Evolutionary conservation across 2,329 filamentous ascomycete genomes (phyloP).

Genomic region (Beauveria brongniartii): DNA sequence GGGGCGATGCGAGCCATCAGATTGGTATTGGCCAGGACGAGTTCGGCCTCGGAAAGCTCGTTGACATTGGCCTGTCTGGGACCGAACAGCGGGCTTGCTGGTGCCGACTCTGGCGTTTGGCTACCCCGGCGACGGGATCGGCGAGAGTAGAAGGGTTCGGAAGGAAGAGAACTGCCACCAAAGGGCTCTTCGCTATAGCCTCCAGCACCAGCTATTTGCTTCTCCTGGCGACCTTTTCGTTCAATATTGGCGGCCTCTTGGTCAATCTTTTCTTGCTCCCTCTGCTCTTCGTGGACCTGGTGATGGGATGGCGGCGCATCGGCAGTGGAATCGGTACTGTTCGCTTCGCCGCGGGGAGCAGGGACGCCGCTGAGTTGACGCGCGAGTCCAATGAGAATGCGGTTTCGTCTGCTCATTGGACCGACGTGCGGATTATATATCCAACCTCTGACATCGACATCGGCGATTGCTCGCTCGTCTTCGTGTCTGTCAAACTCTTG

Average conservation of each 20-base stretch:
- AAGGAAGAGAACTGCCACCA: conserved; percentile 30
- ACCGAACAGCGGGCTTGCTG: conserved; percentile 35
- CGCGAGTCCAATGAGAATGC: conserved; percentile 78
- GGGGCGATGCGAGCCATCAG: conserved; percentile 81
- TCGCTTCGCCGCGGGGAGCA: conserved; percentile 44
- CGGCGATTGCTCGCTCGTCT: conserved; percentile 76
- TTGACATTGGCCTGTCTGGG: conserved; percentile 31
- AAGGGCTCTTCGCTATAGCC: conserved; percentile 63
- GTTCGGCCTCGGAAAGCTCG: conserved; percentile 67
- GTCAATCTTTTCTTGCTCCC: conserved; percentile 58
- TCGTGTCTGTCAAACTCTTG: conserved; percentile 72
- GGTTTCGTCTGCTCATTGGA: conserved; percentile 78
- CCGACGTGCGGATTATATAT: conserved; percentile 80
- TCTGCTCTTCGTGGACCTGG: conserved; percentile 36
- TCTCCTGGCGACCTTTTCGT: conserved; percentile 61
- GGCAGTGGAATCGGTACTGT: conserved; percentile 15
- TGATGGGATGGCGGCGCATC: conserved; percentile 17
- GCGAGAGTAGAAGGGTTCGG: conserved; percentile 23
- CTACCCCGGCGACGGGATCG: conserved; percentile 23
- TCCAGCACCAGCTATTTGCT: conserved; percentile 60
- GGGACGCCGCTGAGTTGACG: conserved; percentile 82
- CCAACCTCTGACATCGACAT: conserved; percentile 94
- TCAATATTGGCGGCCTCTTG: conserved; percentile 72
- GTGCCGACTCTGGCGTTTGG: conserved; percentile 30
- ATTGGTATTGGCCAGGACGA: conserved; percentile 73